These are phyloP conservation scores for Extremus antarcticus DNA, from an alignment of 495 filamentous ascomycete genomes.

Conservation along the genomic window DNA sequence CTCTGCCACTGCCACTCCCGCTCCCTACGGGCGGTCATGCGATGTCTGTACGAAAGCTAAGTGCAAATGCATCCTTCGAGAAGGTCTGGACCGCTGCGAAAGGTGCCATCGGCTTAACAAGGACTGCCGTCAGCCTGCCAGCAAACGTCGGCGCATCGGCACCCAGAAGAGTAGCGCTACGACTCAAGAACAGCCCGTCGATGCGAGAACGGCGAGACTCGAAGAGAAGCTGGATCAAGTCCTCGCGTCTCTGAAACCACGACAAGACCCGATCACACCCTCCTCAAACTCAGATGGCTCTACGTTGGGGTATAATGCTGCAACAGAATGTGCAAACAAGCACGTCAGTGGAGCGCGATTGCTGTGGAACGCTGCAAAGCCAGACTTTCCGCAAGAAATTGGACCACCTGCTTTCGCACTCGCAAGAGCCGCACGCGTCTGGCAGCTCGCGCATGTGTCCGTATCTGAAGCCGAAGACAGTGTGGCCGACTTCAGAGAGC, in stretches of 20 bases:
- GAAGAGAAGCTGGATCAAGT: conserved; percentile 3
- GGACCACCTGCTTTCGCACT: background rate
- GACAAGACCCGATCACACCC: background rate
- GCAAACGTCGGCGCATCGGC: background rate
- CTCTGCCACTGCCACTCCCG: too few relatives aligned
- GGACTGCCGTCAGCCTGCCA: background rate
- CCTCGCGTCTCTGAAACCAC: background rate
- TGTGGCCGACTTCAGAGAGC: background rate
- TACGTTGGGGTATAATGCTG: too few relatives aligned
- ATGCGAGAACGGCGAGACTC: background rate
- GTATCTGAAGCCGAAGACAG: background rate
- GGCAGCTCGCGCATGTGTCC: background rate
- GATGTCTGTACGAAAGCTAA: background rate
- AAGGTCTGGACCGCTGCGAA: background rate
- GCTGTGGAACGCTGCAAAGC: background rate
- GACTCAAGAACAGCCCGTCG: background rate
- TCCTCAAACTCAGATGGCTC: too few relatives aligned
- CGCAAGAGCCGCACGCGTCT: background rate
- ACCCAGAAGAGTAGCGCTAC: background rate
- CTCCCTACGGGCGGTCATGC: conserved; percentile 1
- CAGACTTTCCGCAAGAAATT: background rate
- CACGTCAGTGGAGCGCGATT: background rate
- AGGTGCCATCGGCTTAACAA: background rate
- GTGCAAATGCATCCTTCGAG: background rate
- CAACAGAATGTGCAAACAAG: background rate